These are phyloP conservation scores for Coffea canephora DNA, from an alignment of 257 asterid genomes.

Conservation along the genomic window DNA sequence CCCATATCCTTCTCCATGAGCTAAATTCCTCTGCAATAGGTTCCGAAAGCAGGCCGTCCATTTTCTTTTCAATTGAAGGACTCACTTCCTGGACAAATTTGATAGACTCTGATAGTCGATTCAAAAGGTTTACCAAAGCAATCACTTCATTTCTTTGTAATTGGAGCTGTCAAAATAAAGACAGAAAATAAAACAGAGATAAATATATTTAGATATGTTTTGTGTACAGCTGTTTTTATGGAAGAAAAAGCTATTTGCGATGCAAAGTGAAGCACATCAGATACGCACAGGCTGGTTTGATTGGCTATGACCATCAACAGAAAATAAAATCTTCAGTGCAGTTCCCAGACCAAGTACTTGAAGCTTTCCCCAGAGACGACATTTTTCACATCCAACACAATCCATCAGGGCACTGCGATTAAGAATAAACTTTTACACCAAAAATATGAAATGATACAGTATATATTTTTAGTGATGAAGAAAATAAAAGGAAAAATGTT, in stretches of 20 bases:
- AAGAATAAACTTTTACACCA: constrained; percentile 14
- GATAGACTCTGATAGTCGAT: constrained; percentile 84
- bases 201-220: background rate
- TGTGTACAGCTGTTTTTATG: background rate
- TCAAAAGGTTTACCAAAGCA: constrained; percentile 79
- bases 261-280: constrained; percentile 11
- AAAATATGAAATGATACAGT: background rate
- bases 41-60: constrained; percentile 44
- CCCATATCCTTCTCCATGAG: constrained; percentile 40
- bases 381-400: constrained; percentile 95
- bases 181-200: background rate
- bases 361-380: constrained; percentile 96
- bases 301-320: constrained; percentile 56
- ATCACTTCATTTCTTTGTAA: constrained; percentile 93
- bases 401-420: constrained; percentile 81
- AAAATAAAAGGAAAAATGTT: background rate
- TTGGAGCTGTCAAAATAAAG: constrained; percentile 50
- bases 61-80: constrained; percentile 52
- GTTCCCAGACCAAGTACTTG: constrained; percentile 98
- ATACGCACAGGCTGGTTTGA: constrained; percentile 58
- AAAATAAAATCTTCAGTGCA: constrained; percentile 84
- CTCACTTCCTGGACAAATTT: constrained; percentile 66
- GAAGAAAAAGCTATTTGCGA: background rate
- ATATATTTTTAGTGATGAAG: background rate
- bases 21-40: constrained; percentile 32